Conservation (phyloP, 805 yeast species). For the Myxozyma neotropica region DNA sequence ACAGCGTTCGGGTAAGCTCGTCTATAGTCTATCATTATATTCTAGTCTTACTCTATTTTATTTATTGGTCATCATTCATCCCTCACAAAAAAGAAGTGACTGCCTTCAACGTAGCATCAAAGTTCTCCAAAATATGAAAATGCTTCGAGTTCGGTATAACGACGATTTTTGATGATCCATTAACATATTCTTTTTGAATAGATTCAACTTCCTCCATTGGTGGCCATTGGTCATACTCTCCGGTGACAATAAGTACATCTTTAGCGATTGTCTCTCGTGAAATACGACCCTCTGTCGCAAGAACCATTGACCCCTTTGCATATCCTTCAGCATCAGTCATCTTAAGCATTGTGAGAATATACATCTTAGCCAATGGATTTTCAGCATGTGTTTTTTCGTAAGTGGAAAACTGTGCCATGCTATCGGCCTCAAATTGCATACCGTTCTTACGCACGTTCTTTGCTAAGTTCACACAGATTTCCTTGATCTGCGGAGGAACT, state of each 20-base stretch:
- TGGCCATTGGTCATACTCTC: conserved; percentile 24
- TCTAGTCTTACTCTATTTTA: no score
- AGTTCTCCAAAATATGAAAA: conserved; percentile 15
- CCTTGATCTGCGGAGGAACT: not conserved
- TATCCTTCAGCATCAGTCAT: conserved; percentile 22
- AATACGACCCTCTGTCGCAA: conserved; percentile 9
- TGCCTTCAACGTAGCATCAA: conserved; percentile 6
- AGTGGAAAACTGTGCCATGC: no score
- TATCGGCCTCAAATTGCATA: not conserved
- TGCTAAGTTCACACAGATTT: not conserved
- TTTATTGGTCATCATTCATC: no score
- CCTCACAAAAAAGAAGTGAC: conserved; percentile 3
- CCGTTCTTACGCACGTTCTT: conserved; percentile 9
- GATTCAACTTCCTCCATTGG: conserved; percentile 8
- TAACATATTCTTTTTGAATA: conserved; percentile 3
- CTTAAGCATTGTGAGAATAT: conserved; percentile 15
- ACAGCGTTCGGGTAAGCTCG: no score
- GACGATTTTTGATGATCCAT: not conserved
- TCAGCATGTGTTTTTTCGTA: not conserved
- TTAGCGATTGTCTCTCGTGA: not conserved
- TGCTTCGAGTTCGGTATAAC: conserved; percentile 6
- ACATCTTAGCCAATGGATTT: conserved; percentile 22
- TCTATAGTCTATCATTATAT: no score
- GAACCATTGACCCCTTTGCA: conserved; percentile 16
- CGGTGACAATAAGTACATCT: conserved; percentile 10